Conservation (phyloP, 1,284 basidiomycete genomes). For the Dichomitus squalens region DNA sequence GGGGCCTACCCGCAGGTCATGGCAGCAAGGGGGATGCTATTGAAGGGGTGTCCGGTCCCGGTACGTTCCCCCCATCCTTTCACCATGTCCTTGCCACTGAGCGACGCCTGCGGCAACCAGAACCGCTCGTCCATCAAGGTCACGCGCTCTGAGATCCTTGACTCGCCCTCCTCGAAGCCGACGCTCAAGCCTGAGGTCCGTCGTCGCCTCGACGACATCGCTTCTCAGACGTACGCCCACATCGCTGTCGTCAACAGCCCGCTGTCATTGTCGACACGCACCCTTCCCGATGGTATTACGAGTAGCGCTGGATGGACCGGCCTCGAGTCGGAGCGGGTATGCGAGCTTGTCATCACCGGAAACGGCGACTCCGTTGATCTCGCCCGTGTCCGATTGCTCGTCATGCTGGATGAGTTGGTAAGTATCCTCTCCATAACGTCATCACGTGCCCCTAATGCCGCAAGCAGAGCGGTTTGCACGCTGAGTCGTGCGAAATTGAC, state of each 20-base stretch:
- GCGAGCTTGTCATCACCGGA: constrained; percentile 91
- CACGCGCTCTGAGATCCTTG: constrained; percentile 89
- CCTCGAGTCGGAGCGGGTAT: constrained; percentile 91
- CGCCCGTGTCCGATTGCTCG: constrained; percentile 87
- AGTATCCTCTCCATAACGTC: constrained; percentile 35
- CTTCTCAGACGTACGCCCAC: constrained; percentile 83
- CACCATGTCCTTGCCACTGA: not conserved
- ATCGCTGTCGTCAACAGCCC: constrained; percentile 89
- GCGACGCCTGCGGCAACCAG: constrained; percentile 39
- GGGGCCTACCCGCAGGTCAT: constrained; percentile 94
- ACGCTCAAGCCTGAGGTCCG: constrained; percentile 87
- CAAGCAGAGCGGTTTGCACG: constrained; percentile 81
- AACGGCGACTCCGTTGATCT: constrained; percentile 88
- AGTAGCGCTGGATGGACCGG: constrained; percentile 80
- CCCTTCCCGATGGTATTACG: constrained; percentile 76
- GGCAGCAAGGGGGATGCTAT: constrained; percentile 84
- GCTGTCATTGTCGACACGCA: constrained; percentile 67
- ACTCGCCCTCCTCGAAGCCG: constrained; percentile 81
- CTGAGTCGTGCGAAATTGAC: constrained; percentile 92
- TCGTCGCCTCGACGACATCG: constrained; percentile 89
- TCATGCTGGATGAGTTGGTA: constrained; percentile 94
- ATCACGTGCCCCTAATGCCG: constrained; percentile 8
- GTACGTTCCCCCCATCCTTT: constrained; percentile 41
- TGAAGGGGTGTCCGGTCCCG: constrained; percentile 89
- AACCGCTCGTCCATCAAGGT: constrained; percentile 88